Evolutionary conservation across 495 filamentous ascomycete species (phyloP), one percentile per base, ranked within the genome.

Genomic region (Penicillium ochrochloron): DNA sequence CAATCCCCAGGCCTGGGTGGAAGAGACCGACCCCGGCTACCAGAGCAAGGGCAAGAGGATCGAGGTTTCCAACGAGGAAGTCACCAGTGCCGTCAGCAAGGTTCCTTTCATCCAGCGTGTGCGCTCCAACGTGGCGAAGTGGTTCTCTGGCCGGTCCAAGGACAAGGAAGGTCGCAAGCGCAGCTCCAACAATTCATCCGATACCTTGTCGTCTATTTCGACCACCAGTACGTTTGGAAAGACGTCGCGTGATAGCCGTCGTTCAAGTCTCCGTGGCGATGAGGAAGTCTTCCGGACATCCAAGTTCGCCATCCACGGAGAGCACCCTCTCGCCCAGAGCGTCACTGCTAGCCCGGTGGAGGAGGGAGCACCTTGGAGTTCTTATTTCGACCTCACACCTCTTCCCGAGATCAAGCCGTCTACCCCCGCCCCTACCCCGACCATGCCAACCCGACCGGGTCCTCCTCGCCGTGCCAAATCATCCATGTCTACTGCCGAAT

Each of bases 41-140:
- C 89, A 89, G 63, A 90, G 89, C 62, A 88, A 93, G 59, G 93
- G 93, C 63, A 90, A 92, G 76, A 92, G 88, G 78, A 98, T 99
- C 67, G 90, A 97, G 72, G 91, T 99, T 53, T 93, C 95, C 15
- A 90, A 89, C 57, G 87, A 90, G 68, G 95, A 99, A 74, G 87
- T 99, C 63, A 92, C 91, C 29, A 86, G 86, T 46, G 96, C 95
- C 57, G 96, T 99, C 64, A 89, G 95, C 19, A 92, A 92, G 54
- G 86, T 97, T 41, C 92, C 89, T 5, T 86, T 97, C 63, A 83
- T 99, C 8, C 90, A 96, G 71, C 88, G 91, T 35, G 80, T 83
- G 54, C 77, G 77, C 21, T 81, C 78, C 25, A 80, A 81, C 57
- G 78, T 82, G 14, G 78, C 78, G 27, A 91, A 89, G 70, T 82